Conservation (phyloP, 768 basidiomycete species). For the Cantharellus anzutake region DNA sequence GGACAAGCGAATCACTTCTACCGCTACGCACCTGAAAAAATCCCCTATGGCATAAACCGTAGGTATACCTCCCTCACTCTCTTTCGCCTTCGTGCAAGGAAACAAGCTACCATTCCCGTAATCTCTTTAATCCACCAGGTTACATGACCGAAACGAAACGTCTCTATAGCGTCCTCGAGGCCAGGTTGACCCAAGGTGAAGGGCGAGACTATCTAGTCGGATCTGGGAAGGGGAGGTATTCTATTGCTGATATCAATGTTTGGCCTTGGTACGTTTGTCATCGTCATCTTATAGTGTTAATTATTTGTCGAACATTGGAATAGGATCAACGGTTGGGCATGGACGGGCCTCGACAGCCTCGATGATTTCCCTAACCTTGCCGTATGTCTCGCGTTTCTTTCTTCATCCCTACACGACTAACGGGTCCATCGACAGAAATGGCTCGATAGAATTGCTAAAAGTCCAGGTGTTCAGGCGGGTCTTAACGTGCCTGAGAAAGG, state of each 20-base stretch:
- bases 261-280: constrained; percentile 33
- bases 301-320: constrained; percentile 1
- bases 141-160: constrained; percentile 69
- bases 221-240: constrained; percentile 44
- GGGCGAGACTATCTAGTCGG: constrained; percentile 67
- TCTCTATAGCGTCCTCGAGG: constrained; percentile 67
- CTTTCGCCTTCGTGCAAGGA: constrained; percentile 36
- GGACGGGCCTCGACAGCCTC: constrained; percentile 33
- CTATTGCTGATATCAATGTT: constrained; percentile 54
- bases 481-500: no score
- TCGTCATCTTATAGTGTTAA: neutral
- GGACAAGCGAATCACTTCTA: constrained; percentile 48
- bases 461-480: no score
- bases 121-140: constrained; percentile 23
- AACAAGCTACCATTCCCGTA: constrained; percentile 9
- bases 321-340: constrained; percentile 34
- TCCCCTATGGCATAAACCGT: constrained; percentile 12
- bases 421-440: no score
- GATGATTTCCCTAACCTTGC: constrained; percentile 47
- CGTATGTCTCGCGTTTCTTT: constrained; percentile 13
- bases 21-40: constrained; percentile 40
- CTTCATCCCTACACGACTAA: no score
- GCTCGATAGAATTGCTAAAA: no score
- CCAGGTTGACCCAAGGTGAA: constrained; percentile 38
- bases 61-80: constrained; percentile 9